Base-by-base conservation (phyloP, 768 basidiomycete species). In the Lyophyllum semitale region DNA sequence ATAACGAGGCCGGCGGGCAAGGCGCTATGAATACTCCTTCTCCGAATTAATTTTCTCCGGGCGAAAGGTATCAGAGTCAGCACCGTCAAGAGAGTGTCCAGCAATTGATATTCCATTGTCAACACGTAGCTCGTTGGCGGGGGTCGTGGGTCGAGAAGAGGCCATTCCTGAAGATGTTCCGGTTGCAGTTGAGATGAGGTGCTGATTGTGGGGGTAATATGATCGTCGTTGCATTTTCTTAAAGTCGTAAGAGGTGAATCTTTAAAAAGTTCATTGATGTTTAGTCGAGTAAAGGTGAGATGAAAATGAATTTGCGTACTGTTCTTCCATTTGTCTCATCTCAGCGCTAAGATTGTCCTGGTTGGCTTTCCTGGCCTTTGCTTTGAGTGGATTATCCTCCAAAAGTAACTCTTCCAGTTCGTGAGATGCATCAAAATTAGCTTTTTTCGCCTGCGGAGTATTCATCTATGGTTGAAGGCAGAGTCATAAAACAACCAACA, bases 371-470 rank as follows among this genome's bases (percentile, higher is more conserved):
- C 96, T 85, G 58, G 90, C 87, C 66, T 93, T 88, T 8, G 96
- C 95, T 68, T 98, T 98, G 52, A 99, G 78, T 40, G 96, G 96
- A 63, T 98, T 98, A 67, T 98, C 95, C 71, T 99, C 96, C 17
- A 99, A 74, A 11, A 99, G 72, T 20, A 99, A 79, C 72, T 99
- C 96, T 67, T 99, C 96, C 32, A 99, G 76, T 71, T 99, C 96
- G 66, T 98, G 95, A 12, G 96, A 98, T 25, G 96, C 95, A 68
- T 99, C 96, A 67, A 99, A 99, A 71, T 99, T 98, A 27, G 96
- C 94, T 73, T 97, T 97, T 77, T 98, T 98, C n/a, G 88, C 87
- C 95, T 98, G 66, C 18, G 41, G 29, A 53, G 43, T 8, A 23
- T 27, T 47, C 9, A 44, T 42, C 32, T 22, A 5, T 48, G 15